These are phyloP conservation scores for Leishmania aethiopica DNA, from an alignment of 208 protist species.

Conservation along the genomic window DNA sequence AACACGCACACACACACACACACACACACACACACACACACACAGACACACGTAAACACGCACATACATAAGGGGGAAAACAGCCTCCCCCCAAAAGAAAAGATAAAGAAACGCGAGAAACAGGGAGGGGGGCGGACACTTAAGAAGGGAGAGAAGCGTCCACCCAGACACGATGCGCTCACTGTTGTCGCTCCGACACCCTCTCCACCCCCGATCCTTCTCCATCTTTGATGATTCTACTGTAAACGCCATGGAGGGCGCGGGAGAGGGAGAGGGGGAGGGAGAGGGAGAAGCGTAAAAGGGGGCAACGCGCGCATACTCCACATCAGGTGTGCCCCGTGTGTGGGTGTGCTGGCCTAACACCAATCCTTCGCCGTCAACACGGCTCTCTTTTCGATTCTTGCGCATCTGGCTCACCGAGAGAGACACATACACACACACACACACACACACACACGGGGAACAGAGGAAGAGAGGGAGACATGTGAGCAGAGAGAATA, in stretches of 20 bases:
- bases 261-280: too few relatives aligned
- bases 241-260: not conserved
- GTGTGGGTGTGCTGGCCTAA: not conserved
- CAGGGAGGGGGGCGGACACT: too few relatives aligned
- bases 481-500: conserved; percentile 3
- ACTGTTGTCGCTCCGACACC: not conserved
- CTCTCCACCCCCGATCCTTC: not conserved
- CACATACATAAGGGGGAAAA: not conserved
- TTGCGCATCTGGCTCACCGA: not conserved
- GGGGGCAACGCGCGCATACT: not conserved
- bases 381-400: not conserved
- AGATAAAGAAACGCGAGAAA: not conserved
- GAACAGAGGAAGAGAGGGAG: too few relatives aligned
- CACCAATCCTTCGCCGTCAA: not conserved
- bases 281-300: too few relatives aligned
- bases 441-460: not conserved
- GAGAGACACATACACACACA: not conserved
- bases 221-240: not conserved
- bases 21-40: too few relatives aligned
- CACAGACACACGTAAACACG: too few relatives aligned
- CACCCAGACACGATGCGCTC: too few relatives aligned
- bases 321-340: not conserved
- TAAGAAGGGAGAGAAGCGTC: too few relatives aligned
- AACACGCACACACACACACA: not conserved
- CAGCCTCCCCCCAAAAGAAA: too few relatives aligned